Base-by-base conservation (phyloP, 2,329 filamentous ascomycete genomes). In the Xylaria sp. region DNA sequence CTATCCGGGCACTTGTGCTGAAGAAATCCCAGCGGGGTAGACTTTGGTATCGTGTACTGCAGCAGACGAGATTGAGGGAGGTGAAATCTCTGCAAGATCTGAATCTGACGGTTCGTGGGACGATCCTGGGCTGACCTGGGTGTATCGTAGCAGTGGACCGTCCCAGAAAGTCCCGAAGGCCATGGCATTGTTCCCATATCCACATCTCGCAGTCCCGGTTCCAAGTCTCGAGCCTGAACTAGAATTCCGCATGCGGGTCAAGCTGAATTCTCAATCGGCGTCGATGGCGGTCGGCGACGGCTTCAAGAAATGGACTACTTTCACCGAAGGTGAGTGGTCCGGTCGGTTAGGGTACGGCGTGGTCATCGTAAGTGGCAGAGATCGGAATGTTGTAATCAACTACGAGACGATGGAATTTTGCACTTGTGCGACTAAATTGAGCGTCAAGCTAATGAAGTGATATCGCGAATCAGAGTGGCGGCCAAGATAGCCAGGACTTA, bases 221-320 rank as follows among this genome's bases (percentile, higher is more conserved):
- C 77, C 77, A 25, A 64, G 62, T 6, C 54, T 79, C 2, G 74
- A 75, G 46, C 71, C 72, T 2, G 74, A 76, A 39, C 71, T 70
- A 13, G 75, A 77, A 51, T 79, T 79, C 49, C 76, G 77, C 31
- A 75, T 79, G 75, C 71, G 61, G 49, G 71, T 77, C 18, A 65
- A 72, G 41, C 60, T 78, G 48, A 77, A 70, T 60, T 20, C 76
- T 1, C 72, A 75, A 43, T 74, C 72, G 39, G 77, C 76, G 23
- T 74, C 74, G 9, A 62, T 78, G 52, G 74, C 76, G 1, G 66
- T 71, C 2, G 67, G 70, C 3, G 75, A 73, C 36, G 71, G 69
- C 20, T 75, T 73, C 64, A 78, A 76, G 62, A 75, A 76, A 28
- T 75, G 68, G 71, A 75, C 74, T 15, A 79, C 75, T 8, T 71